Conservation (phyloP, 2,329 filamentous ascomycete species). For the Rutstroemia sydowiana region DNA sequence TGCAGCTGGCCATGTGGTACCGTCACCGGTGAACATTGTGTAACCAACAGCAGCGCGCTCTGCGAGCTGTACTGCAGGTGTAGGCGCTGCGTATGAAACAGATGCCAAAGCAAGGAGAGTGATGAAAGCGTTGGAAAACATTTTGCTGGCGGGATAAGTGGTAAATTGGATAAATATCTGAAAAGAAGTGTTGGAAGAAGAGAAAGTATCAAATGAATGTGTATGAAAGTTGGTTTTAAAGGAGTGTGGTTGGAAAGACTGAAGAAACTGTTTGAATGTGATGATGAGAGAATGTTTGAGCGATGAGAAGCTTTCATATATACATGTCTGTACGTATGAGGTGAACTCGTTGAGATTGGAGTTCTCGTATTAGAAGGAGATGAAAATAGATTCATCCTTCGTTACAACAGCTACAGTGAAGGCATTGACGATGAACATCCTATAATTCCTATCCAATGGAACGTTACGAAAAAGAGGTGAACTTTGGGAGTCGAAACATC, state of each 20-base stretch:
- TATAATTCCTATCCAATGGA: too few species aligned
- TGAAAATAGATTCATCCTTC: conserved; percentile 1
- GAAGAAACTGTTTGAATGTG: background rate
- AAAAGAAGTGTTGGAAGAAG: background rate
- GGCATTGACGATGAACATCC: too few species aligned
- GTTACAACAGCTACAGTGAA: too few species aligned
- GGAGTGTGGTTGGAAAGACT: background rate
- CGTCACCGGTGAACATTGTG: conserved; percentile 1
- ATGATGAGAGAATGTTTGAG: background rate
- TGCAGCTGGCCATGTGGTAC: background rate
- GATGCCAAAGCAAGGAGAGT: background rate
- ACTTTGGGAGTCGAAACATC: too few species aligned
- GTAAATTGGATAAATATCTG: background rate
- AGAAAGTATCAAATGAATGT: background rate
- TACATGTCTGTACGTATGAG: background rate
- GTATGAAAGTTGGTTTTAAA: background rate
- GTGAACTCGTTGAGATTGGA: background rate
- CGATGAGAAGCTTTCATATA: background rate
- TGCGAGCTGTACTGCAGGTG: background rate
- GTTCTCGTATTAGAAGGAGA: background rate
- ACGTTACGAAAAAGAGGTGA: too few species aligned
- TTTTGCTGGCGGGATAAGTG: background rate
- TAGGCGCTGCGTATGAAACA: background rate
- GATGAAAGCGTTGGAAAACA: background rate
- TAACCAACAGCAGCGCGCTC: background rate